Base-by-base conservation (phyloP, 371 early-diverging fungal species). In the Nematocida parisii region DNA sequence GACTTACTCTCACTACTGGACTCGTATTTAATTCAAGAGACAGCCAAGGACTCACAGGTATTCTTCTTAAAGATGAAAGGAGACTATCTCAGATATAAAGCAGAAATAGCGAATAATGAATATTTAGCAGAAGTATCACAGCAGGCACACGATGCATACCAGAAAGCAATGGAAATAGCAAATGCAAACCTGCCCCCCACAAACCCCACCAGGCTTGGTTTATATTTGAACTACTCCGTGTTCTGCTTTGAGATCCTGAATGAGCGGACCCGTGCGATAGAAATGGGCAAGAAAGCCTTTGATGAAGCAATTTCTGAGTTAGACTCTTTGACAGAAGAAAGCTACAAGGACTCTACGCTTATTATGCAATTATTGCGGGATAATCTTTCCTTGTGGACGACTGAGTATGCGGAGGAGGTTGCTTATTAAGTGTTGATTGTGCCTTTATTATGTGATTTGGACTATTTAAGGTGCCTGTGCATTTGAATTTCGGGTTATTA, bases 41-140 rank as follows among this genome's bases (percentile, higher is more conserved):
- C 22, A 18, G 75, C 58, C 72, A 85, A 89, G 72, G 82, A 82
- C 24, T 93, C 94, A 86, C 93, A 92, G 89, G 96, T 97, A 73
- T 97, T 97, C 88, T 97, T 96, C 90, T 92, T 93, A 90, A 97
- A 98, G 91, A 97, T 98, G 98, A 96, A 94, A 91, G 98, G 97
- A 73, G 98, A 98, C 88, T 98, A 98, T 90, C 93, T 93, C 90
- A 93, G 98, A 85, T 98, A 98, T 89, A 91, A 96, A 73, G 97
- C 98, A 80, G 98, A 98, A 89, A 95, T 97, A 87, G 90, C 92
- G 83, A 87, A 90, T 55, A 93, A 91, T 60, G 93, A 93, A 60
- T 89, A 90, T 84, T 92, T 95, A 85, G 91, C 92, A 89, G 91
- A 73, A n/a, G 73, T 91, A 7, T 90, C 94, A 70, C 91, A 93